Percentiles rank a stretch among this genome's conserved stretches.
phyloP scores from a whole-genome alignment of 2,329 filamentous ascomycete species.

The Diaporthe capsici region DNA sequence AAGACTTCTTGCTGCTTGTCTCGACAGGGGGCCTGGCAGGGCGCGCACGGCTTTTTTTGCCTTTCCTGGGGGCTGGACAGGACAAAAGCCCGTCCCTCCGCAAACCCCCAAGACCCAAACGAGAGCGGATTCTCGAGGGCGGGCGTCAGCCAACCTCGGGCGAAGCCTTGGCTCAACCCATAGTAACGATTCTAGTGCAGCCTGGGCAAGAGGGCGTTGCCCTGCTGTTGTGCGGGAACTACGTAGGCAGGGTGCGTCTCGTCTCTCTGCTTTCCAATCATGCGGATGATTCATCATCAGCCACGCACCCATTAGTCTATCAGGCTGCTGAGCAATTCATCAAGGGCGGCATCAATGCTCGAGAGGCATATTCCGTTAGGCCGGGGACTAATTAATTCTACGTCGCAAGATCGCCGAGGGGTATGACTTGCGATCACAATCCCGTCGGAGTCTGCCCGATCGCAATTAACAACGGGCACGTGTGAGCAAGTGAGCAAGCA shows the following conservation, averaged over 20 bases:
- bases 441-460: conserved; percentile 29
- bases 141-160: conserved; percentile 29
- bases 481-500: neutral
- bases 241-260: neutral
- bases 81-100: conserved; percentile 14
- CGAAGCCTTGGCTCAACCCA: neutral
- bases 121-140: conserved; percentile 7
- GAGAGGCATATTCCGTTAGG: neutral
- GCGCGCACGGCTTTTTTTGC: conserved; percentile 11
- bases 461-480: neutral
- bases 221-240: neutral
- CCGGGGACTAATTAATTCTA: conserved; percentile 3
- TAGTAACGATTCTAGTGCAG: neutral
- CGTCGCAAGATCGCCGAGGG: conserved; percentile 25
- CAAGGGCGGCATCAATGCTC: neutral
- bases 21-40: neutral
- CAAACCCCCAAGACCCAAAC: neutral
- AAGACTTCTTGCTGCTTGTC: neutral
- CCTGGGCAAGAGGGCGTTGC: conserved; percentile 1
- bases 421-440: conserved; percentile 19
- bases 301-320: neutral
- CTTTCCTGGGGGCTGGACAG: conserved; percentile 7
- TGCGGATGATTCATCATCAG: conserved; percentile 29
- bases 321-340: conserved; percentile 4
- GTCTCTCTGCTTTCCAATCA: conserved; percentile 15